Base-by-base conservation (phyloP, 1,139 yeast species). In the Candida sp. region DNA sequence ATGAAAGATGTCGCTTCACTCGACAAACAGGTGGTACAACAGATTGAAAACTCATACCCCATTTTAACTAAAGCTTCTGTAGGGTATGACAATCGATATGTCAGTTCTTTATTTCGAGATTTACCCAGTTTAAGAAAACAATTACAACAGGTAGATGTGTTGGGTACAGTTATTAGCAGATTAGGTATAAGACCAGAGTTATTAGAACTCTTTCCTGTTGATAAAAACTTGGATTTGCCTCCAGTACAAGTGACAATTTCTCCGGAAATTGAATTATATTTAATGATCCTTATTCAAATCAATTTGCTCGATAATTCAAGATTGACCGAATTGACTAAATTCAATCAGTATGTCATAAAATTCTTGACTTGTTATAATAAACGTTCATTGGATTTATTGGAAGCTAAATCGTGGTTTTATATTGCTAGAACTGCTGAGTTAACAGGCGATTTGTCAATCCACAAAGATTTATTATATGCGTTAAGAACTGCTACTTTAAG, bases 371-470 rank as follows among this genome's bases (percentile, higher is more conserved):
- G 75, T 21, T 85, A 84, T 67, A 90, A 90, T 64, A 81, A 88
- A 52, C 81, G 98, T 53, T 80, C 95, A 3, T 70, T 93, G 52
- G 99, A 95, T 63, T 82, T 87, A 56, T 77, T 95, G 49, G 84
- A 84, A 50, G 95, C 98, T 11, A 93, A 91, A 63, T 76, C 87
- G 49, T 95, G 99, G 98, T 95, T 91, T 62, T 93, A 89, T 67
- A 79, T 89, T 52, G 78, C 85, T 39, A 80, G 96, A 63, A 80
- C 91, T 4, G 81, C 82, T 52, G 99, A 93, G 67, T 68, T 84
- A 48, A 60, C 71, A 36, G 77, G 76, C 40, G 68, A 82, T 45
- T 70, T 75, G 43, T 67, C 80, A n/a, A 72, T 88, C 43, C 82
- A 95, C 57, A 79, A 88, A 5, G 82, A 77, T 39, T 73, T 93